phyloP scores from a whole-genome alignment of 1,284 basidiomycete genomes.

The Anthracocystis panici-leucophaei region DNA sequence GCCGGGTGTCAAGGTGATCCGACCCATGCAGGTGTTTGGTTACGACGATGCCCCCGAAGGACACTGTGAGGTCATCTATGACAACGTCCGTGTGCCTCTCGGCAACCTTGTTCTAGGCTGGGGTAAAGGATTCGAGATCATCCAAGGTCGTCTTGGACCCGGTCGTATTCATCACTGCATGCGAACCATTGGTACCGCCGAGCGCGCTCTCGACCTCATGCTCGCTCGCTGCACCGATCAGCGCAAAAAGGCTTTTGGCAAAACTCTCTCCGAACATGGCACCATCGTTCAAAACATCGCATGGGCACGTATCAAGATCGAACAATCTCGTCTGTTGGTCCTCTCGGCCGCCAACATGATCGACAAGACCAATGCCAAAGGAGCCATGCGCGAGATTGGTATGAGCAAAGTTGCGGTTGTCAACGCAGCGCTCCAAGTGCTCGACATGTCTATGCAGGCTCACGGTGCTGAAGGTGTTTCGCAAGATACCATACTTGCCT shows the following conservation, averaged over 20 bases:
- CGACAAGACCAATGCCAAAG: slow-evolving; percentile 89
- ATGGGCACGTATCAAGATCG: slow-evolving; percentile 90
- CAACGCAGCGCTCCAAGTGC: slow-evolving; percentile 83
- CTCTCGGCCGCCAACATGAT: slow-evolving; percentile 95
- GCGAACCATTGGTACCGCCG: slow-evolving; percentile 91
- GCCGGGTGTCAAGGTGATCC: slow-evolving; percentile 87
- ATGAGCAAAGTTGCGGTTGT: slow-evolving; percentile 93
- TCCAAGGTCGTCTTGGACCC: slow-evolving; percentile 95
- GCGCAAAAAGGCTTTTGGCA: slow-evolving; percentile 90
- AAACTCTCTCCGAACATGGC: slow-evolving; percentile 91
- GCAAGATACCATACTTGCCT: slow-evolving; percentile 87
- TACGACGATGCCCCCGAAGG: slow-evolving; percentile 74
- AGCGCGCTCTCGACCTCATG: slow-evolving; percentile 86
- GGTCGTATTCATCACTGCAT: slow-evolving; percentile 95
- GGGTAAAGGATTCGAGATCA: slow-evolving; percentile 95
- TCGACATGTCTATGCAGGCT: slow-evolving; percentile 92
- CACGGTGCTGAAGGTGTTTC: slow-evolving; percentile 92
- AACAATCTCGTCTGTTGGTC: slow-evolving; percentile 85
- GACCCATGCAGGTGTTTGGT: slow-evolving; percentile 83
- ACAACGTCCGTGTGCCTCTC: slow-evolving; percentile 89
- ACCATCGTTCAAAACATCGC: slow-evolving; percentile 92
- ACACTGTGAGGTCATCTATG: slow-evolving; percentile 93
- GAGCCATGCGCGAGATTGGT: slow-evolving; percentile 95
- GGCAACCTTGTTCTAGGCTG: slow-evolving; percentile 88
- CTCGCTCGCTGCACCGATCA: slow-evolving; percentile 92